Conservation (phyloP, 371 early-diverging fungal species). For the Apophysomyces ossiformis region DNA sequence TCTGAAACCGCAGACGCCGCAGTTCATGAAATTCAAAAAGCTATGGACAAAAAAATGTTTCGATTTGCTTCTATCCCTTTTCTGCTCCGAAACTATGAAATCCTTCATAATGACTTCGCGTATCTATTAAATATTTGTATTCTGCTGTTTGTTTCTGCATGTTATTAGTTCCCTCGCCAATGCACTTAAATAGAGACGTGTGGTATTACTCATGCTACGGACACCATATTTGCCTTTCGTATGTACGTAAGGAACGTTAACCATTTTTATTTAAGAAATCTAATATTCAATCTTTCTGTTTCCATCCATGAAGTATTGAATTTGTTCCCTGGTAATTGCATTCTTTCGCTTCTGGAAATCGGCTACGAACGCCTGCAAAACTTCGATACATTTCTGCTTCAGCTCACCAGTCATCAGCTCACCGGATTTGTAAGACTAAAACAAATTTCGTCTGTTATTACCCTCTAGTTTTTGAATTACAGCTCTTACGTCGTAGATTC, state of each 20-base stretch:
- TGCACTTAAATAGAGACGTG: too few species aligned
- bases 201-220: too few species aligned
- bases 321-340: slow-evolving; percentile 66
- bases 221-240: too few species aligned
- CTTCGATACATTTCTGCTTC: slow-evolving; percentile 93
- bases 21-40: too few species aligned
- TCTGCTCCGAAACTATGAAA: too few species aligned
- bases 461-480: background rate
- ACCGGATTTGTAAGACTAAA: slow-evolving; percentile 83
- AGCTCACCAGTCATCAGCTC: slow-evolving; percentile 92
- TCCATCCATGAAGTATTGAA: slow-evolving; percentile 70
- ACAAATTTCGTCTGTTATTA: background rate
- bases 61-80: too few species aligned
- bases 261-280: slow-evolving; percentile 1
- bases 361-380: slow-evolving; percentile 84
- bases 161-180: too few species aligned
- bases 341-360: slow-evolving; percentile 84
- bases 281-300: slow-evolving; percentile 46
- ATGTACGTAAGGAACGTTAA: background rate
- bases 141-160: too few species aligned
- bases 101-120: too few species aligned
- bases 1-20: too few species aligned
- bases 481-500: slow-evolving; percentile 60
- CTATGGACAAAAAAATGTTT: too few species aligned
- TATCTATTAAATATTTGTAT: too few species aligned